Percentiles rank a stretch among this genome's conserved stretches.
Evolutionary conservation across 2,329 filamentous ascomycete genomes (phyloP).

Genomic region (Paradendryphiella salina): DNA sequence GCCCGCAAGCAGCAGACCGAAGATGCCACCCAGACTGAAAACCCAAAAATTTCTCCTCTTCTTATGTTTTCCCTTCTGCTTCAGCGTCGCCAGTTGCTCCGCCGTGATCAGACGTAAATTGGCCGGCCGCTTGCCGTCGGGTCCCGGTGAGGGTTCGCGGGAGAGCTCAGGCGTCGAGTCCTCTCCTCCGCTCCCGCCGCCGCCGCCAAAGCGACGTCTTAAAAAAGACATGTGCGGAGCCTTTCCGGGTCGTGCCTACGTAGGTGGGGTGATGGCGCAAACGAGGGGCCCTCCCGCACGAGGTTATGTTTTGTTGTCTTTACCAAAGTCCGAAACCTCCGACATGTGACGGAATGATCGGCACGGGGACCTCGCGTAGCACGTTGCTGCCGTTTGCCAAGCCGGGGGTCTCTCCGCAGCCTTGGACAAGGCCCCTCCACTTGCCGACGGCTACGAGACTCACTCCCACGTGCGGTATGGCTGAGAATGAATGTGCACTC

Average conservation of each 20-base stretch:
- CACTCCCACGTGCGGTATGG: constrained; percentile 6
- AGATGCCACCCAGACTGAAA: constrained; percentile 85
- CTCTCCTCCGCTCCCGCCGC: constrained; percentile 18
- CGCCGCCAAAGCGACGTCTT: constrained; percentile 44
- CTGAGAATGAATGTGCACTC: constrained; percentile 2
- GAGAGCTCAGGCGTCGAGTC: constrained; percentile 41
- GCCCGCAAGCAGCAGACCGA: constrained; percentile 83
- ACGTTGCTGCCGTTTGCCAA: constrained; percentile 9
- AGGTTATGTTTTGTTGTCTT: constrained; percentile 2
- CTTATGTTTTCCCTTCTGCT: constrained; percentile 47
- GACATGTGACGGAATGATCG: constrained; percentile 22
- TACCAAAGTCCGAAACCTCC: constrained; percentile 4
- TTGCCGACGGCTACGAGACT: constrained; percentile 2
- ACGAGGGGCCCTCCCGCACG: neutral
- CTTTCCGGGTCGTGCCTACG: neutral
- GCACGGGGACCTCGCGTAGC: constrained; percentile 4
- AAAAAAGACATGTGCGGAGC: constrained; percentile 42
- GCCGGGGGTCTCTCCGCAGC: constrained; percentile 8
- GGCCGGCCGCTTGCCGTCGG: constrained; percentile 42
- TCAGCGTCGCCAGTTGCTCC: constrained; percentile 55
- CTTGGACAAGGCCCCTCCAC: neutral
- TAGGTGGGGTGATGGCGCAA: neutral
- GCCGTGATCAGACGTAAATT: constrained; percentile 58
- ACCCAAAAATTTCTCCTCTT: constrained; percentile 81
- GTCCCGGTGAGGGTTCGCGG: constrained; percentile 45